phyloP scores from a whole-genome alignment of 257 asterid genomes.

The Przewalskia tangutica region DNA sequence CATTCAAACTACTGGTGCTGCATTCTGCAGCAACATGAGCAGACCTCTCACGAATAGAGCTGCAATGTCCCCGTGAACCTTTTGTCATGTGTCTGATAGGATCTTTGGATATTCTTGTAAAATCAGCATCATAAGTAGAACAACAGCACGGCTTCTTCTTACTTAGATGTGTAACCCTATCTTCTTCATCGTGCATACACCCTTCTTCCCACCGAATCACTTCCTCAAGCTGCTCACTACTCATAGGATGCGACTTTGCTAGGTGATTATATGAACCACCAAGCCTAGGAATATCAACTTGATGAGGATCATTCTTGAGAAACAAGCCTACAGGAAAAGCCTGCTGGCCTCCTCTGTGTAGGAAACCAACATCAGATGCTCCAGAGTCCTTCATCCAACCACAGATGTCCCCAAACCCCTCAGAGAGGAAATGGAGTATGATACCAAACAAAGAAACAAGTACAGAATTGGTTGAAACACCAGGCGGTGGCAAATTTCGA shows the following conservation, averaged over 20 bases:
- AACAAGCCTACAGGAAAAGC: constrained; percentile 68
- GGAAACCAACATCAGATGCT: constrained; percentile 64
- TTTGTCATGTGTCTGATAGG: constrained; percentile 37
- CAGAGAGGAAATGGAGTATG: constrained; percentile 86
- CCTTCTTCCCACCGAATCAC: constrained; percentile 94
- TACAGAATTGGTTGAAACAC: constrained; percentile 89
- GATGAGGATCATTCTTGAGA: constrained; percentile 77
- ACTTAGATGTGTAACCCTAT: constrained; percentile 59
- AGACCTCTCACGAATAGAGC: constrained; percentile 68
- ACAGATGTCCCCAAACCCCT: constrained; percentile 64
- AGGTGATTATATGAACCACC: constrained; percentile 87
- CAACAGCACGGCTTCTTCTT: constrained; percentile 90
- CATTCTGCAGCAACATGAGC: constrained; percentile 76
- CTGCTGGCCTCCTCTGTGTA: constrained; percentile 88
- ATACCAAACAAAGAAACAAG: constrained; percentile 71
- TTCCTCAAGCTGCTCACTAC: constrained; percentile 49
- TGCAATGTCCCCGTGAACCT: constrained; percentile 67
- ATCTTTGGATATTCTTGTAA: constrained; percentile 44
- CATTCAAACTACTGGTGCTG: constrained; percentile 62
- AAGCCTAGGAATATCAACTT: constrained; percentile 76
- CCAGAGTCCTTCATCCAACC: constrained; percentile 68
- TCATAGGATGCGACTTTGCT: constrained; percentile 45
- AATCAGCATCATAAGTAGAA: constrained; percentile 51
- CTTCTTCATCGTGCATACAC: constrained; percentile 71
- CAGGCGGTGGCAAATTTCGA: constrained; percentile 84